These are phyloP conservation scores for Pontederia crassipes DNA, from an alignment of 176 grass and related monocot genomes.

Conservation along the genomic window DNA sequence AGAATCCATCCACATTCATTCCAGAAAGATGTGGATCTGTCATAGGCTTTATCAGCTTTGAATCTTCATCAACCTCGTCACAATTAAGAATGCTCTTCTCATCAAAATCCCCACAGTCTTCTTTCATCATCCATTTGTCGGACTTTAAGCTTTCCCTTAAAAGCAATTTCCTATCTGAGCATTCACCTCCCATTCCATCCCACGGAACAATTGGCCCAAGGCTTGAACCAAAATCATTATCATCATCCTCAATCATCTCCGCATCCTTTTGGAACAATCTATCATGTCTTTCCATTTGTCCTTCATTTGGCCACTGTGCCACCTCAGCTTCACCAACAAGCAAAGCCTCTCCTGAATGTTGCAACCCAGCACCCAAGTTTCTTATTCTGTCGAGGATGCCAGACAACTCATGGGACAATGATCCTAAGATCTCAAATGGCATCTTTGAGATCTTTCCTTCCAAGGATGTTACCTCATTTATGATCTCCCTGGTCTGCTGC, in stretches of 20 bases:
- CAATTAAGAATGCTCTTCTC: conserved; percentile 88
- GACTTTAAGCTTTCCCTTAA: conserved; percentile 67
- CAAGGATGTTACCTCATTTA: conserved; percentile 38
- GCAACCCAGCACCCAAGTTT: conserved; percentile 42
- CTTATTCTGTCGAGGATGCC: conserved; percentile 70
- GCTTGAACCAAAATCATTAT: conserved; percentile 78
- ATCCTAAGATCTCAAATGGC: conserved; percentile 39
- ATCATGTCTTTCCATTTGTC: conserved; percentile 52
- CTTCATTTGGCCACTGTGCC: conserved; percentile 43
- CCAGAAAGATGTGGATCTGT: conserved; percentile 62
- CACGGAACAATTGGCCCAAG: conserved; percentile 79
- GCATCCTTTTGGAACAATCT: conserved; percentile 66
- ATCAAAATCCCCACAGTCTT: conserved; percentile 69
- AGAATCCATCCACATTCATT: conserved; percentile 91
- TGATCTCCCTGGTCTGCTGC: conserved; percentile 65
- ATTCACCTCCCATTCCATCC: conserved; percentile 73
- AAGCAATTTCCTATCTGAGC: conserved; percentile 69
- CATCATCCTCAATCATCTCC: conserved; percentile 86
- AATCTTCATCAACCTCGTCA: conserved; percentile 75
- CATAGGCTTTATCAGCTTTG: conserved; percentile 77
- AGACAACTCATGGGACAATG: conserved; percentile 53
- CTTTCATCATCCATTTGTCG: conserved; percentile 94
- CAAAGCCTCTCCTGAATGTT: conserved; percentile 51
- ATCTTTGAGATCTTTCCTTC: conserved; percentile 78
- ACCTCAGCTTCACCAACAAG: conserved; percentile 46